phyloP scores from a whole-genome alignment of 257 asterid species.

The Forsythia viridissima region DNA sequence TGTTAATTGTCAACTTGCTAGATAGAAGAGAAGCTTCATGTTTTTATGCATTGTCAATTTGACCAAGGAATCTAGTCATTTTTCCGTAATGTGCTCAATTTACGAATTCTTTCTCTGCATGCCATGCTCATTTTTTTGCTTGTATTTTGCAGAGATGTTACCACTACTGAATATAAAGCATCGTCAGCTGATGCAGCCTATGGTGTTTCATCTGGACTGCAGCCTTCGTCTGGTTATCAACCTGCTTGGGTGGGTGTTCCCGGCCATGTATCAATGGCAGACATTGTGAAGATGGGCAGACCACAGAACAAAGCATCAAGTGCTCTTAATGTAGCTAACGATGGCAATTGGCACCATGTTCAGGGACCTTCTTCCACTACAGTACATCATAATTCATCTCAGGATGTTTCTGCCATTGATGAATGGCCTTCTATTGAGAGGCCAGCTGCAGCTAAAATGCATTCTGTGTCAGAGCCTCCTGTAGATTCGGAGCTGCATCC shows the following conservation, averaged over 20 bases:
- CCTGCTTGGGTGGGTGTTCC: constrained; percentile 72
- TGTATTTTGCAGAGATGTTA: constrained; percentile 51
- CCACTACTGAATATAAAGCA: constrained; percentile 50
- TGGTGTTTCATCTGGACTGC: constrained; percentile 46
- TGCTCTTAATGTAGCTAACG: constrained; percentile 39
- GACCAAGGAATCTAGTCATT: constrained; percentile 1
- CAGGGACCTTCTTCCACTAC: constrained; percentile 40
- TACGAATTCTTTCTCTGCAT: neutral
- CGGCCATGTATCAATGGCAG: constrained; percentile 95
- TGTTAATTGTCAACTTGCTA: constrained; percentile 1
- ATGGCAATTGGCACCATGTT: constrained; percentile 33
- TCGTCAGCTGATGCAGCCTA: constrained; percentile 38
- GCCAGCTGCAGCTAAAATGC: constrained; percentile 45
- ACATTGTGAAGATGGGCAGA: constrained; percentile 96
- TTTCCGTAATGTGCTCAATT: neutral
- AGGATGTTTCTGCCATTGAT: constrained; percentile 47
- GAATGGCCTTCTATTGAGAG: constrained; percentile 90
- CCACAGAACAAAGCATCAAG: constrained; percentile 50
- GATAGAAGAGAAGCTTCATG: neutral
- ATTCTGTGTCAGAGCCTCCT: constrained; percentile 37
- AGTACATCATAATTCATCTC: constrained; percentile 39
- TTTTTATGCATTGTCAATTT: neutral
- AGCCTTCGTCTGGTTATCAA: constrained; percentile 52
- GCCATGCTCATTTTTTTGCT: constrained; percentile 13
- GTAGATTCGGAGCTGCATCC: constrained; percentile 50